phyloP scores from a whole-genome alignment of 306 rosid species.

The Psophocarpus tetragonolobus region DNA sequence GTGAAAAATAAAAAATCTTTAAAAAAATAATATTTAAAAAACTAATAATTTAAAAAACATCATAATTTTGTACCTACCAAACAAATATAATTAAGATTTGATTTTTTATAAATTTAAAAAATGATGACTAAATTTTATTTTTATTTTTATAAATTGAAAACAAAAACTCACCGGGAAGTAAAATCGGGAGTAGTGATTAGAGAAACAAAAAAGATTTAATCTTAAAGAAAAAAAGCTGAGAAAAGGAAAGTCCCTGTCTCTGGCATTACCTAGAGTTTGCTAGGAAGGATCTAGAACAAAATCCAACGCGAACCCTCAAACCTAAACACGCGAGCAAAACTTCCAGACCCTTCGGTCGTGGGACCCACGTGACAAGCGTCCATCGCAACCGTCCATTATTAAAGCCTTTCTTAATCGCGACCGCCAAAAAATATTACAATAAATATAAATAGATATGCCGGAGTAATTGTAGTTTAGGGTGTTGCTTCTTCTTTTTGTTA shows the following conservation, averaged over 20 bases:
- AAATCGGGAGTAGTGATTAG: too few relatives aligned
- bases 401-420: neutral
- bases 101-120: too few relatives aligned
- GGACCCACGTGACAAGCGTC: neutral
- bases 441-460: neutral
- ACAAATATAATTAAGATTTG: too few relatives aligned
- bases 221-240: neutral
- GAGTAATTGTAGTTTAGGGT: neutral
- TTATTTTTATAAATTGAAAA: too few relatives aligned
- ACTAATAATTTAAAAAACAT: too few relatives aligned
- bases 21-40: too few relatives aligned
- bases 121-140: too few relatives aligned
- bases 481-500: neutral
- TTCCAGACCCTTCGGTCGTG: neutral
- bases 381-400: neutral
- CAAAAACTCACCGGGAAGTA: too few relatives aligned
- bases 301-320: neutral
- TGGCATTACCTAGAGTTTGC: neutral
- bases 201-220: too few relatives aligned
- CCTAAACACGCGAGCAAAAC: neutral
- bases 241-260: neutral
- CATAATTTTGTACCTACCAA: too few relatives aligned
- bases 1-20: too few relatives aligned
- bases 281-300: slow-evolving; percentile 15
- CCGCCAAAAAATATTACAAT: neutral